These are phyloP conservation scores for Funneliformis mosseae DNA, from an alignment of 192 early-diverging fungal genomes.

Conservation along the genomic window DNA sequence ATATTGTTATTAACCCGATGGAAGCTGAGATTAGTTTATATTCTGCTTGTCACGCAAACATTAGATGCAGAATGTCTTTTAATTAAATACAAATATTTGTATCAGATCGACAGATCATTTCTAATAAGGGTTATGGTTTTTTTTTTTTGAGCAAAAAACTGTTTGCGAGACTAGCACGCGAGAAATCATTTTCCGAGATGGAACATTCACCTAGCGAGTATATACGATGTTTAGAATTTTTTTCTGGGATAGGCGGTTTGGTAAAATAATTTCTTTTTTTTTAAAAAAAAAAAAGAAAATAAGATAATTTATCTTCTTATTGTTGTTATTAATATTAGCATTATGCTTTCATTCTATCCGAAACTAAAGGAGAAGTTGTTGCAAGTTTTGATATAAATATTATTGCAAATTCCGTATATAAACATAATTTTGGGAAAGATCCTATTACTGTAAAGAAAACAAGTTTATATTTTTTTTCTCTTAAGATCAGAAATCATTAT, in stretches of 20 bases:
- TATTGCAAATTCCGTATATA: slow-evolving; percentile 78
- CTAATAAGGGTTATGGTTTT: too few species aligned
- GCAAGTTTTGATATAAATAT: slow-evolving; percentile 89
- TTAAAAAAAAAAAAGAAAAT: too few species aligned
- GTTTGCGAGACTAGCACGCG: too few species aligned
- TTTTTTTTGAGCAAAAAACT: too few species aligned
- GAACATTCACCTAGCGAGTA: neutral
- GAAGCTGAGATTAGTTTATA: too few species aligned
- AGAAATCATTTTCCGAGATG: too few species aligned
- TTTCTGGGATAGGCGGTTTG: slow-evolving; percentile 23
- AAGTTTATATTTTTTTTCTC: neutral
- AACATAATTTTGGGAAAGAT: slow-evolving; percentile 59
- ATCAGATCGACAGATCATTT: too few species aligned
- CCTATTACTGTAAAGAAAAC: slow-evolving; percentile 40
- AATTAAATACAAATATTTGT: too few species aligned
- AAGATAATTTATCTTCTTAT: neutral
- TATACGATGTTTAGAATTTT: slow-evolving; percentile 20
- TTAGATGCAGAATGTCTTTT: too few species aligned
- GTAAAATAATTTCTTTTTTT: neutral
- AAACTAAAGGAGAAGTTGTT: slow-evolving; percentile 59
- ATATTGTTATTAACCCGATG: too few species aligned
- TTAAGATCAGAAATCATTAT: neutral
- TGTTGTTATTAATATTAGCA: slow-evolving; percentile 51
- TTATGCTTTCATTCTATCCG: slow-evolving; percentile 72
- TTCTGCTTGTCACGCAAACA: too few species aligned